A percentile compares a stretch with the other conserved stretches of the same genome.
Evolutionary conservation across 2,329 filamentous ascomycete species (phyloP).

Genomic region (Periconia digitata): DNA sequence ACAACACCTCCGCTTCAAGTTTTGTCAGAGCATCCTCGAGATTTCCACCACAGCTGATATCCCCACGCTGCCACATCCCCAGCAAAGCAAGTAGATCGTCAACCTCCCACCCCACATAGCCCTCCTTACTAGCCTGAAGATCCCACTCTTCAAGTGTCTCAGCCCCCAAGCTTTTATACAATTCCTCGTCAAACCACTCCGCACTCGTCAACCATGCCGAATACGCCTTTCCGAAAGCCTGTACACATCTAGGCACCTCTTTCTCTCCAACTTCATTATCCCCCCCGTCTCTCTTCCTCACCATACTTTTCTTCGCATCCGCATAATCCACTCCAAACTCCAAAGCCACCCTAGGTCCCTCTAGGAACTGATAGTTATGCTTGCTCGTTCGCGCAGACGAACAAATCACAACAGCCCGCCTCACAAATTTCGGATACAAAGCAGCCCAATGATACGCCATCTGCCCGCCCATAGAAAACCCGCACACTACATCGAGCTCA

Average conservation of each 20-base stretch:
- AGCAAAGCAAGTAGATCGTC: constrained; percentile 43
- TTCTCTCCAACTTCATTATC: constrained; percentile 22
- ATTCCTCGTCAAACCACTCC: constrained; percentile 44
- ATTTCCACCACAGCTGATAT: constrained; percentile 37
- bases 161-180: constrained; percentile 39
- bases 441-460: constrained; percentile 57
- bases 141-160: constrained; percentile 25
- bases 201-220: constrained; percentile 45
- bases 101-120: constrained; percentile 32
- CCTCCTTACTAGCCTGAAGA: constrained; percentile 22
- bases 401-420: constrained; percentile 51
- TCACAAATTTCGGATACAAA: constrained; percentile 51
- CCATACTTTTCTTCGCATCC: not conserved
- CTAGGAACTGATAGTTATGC: constrained; percentile 59
- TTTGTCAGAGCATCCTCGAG: constrained; percentile 33
- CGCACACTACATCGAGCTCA: constrained; percentile 52
- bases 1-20: constrained; percentile 40
- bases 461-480: constrained; percentile 61
- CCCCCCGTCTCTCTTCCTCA: constrained; percentile 8
- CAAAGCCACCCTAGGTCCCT: constrained; percentile 55
- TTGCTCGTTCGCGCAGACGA: constrained; percentile 53
- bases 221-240: constrained; percentile 40
- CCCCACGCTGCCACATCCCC: constrained; percentile 48
- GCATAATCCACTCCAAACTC: not conserved
- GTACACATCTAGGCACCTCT: not conserved